A percentile compares a stretch with the other conserved stretches of the same genome.
Evolutionary conservation across 441 rosid species (phyloP).

Genomic region (Viola pubescens): DNA sequence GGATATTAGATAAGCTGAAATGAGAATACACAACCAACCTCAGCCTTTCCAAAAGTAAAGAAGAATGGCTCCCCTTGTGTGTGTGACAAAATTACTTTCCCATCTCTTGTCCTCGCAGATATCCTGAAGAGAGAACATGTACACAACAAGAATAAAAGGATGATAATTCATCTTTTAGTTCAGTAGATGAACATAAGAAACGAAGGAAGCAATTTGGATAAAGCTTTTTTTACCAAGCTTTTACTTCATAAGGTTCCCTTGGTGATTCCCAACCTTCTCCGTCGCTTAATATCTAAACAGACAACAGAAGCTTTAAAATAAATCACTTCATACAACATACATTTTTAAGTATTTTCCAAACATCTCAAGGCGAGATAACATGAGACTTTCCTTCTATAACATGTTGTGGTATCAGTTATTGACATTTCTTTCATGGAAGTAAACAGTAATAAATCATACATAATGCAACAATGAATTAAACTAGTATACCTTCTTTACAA

Average conservation of each 20-base stretch:
- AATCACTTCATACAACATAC: no score
- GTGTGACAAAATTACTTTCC: constrained; percentile 45
- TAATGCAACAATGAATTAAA: not conserved
- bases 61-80: constrained; percentile 64
- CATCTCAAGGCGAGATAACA: no score
- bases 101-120: constrained; percentile 72
- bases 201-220: constrained; percentile 10
- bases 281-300: constrained; percentile 57
- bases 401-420: no score
- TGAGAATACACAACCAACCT: constrained; percentile 46
- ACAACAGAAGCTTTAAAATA: constrained; percentile 3
- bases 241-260: constrained; percentile 89
- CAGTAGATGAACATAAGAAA: constrained; percentile 8
- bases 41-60: constrained; percentile 86
- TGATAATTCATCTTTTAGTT: constrained; percentile 10
- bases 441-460: no score
- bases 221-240: constrained; percentile 50
- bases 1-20: not conserved
- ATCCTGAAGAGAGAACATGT: constrained; percentile 46
- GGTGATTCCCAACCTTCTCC: constrained; percentile 98
- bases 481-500: constrained; percentile 67
- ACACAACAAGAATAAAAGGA: constrained; percentile 6
- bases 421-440: no score
- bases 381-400: no score
- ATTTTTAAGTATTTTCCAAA: no score